Evolutionary conservation across 768 basidiomycete species (phyloP).

Genomic region (Myochromella boudieri): DNA sequence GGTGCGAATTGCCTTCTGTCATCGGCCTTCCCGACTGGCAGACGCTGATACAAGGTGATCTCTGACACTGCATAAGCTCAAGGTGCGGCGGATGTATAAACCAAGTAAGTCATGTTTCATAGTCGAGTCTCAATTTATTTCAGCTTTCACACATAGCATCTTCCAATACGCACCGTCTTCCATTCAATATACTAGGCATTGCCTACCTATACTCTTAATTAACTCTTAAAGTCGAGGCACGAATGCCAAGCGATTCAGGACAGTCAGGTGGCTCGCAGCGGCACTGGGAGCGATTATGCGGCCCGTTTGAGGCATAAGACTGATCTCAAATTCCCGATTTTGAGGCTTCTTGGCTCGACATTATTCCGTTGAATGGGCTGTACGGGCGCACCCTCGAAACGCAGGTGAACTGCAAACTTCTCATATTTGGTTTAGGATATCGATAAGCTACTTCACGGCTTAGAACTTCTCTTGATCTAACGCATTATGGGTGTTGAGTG

Average conservation of each 20-base stretch:
- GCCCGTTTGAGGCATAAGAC: neutral
- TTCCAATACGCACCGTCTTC: no score
- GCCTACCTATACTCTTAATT: no score
- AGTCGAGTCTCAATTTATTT: no score
- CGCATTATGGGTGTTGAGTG: no score
- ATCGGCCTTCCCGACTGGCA: constrained; percentile 49
- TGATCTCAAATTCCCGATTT: neutral
- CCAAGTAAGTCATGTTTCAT: neutral
- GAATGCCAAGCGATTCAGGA: neutral
- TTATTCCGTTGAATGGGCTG: neutral
- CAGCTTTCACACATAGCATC: no score
- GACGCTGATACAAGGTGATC: constrained; percentile 24
- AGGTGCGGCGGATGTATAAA: no score
- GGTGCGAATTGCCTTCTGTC: constrained; percentile 47
- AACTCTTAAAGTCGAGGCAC: no score
- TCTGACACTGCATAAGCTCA: constrained; percentile 1
- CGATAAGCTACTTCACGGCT: no score
- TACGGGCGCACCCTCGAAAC: neutral
- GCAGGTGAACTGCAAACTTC: no score
- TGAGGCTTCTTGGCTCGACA: neutral
- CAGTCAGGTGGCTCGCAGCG: neutral
- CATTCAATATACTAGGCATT: no score
- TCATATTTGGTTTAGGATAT: no score
- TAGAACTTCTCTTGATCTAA: no score
- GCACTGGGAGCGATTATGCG: neutral